Evolutionary conservation across 305 asterid genomes (phyloP), one percentile per base, ranked within the genome.

Genomic region (Nicotiana rustica): DNA sequence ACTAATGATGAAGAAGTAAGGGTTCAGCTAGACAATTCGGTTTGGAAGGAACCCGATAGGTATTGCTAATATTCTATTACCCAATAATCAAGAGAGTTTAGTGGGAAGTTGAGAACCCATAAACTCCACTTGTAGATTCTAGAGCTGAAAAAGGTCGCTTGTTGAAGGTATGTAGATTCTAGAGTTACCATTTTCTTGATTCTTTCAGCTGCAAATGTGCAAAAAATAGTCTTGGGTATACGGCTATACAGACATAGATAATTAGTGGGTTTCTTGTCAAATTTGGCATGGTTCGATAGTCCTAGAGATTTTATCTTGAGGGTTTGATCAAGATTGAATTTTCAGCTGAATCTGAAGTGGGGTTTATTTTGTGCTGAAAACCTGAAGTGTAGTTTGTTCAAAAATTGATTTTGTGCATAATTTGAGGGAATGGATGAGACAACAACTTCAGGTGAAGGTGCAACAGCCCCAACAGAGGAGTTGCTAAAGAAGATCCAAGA

Each of bases 401-500:
- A 79, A 10, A 31, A 76, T 55, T 59, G 67, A 52, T 67, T 33
- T 31, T 49, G 69, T 41, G 49, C 49, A 41, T 41, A 41, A 41
- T 41, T 41, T 41, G 49, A 41, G 49, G 49, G 25, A 82, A 87
- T 89, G 90, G 90, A 86, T 56, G 84, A 85, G 56, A 70, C 82
- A n/a, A 67, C 82, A 66, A 77, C 82, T 57, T 77, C 82, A 59
- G 61, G 78, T 87, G 84, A 81, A 60, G 85, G 67, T 64, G 56
- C 87, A 47, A 2, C 80, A 36, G 93, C 98, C 31, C 95, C 97
- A 64, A 89, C 96, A 25, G 97, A 95, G 87, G 94, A 89, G 88
- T 89, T 97, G 80, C 88, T 95, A 88, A 92, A 92, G 92, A 97
- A 97, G 92, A 97, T 97, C 80, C 90, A 89, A 10, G 98, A 97